Percentiles rank a stretch among this genome's conserved stretches.
These are phyloP conservation scores for Marasmius tenuissimus DNA, from an alignment of 1,284 basidiomycete species.

Conservation along the genomic window DNA sequence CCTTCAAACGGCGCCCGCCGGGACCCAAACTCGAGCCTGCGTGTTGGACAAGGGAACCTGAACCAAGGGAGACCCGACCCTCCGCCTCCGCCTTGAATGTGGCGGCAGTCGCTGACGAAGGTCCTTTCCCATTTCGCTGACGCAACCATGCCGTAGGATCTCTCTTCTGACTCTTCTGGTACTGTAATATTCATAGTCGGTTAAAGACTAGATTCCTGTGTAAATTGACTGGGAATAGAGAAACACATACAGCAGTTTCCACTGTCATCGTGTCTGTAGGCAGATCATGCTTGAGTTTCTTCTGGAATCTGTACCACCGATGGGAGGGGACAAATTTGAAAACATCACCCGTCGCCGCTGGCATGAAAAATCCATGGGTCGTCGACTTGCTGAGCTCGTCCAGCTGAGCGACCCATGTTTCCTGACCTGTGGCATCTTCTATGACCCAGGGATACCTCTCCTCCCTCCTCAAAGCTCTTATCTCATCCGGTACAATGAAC, in stretches of 20 bases:
- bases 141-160: conserved; percentile 73
- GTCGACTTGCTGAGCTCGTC: conserved; percentile 71
- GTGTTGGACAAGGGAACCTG: conserved; percentile 47
- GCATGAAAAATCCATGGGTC: conserved; percentile 73
- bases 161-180: conserved; percentile 55
- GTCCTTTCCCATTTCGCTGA: conserved; percentile 53
- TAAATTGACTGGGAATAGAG: neutral
- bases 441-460: conserved; percentile 90
- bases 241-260: conserved; percentile 47
- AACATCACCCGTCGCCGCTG: conserved; percentile 60
- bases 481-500: conserved; percentile 68
- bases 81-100: conserved; percentile 66
- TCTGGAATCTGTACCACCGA: conserved; percentile 90
- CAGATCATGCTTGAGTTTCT: conserved; percentile 71
- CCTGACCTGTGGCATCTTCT: conserved; percentile 68
- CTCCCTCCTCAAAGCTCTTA: conserved; percentile 71
- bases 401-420: conserved; percentile 79
- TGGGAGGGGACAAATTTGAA: conserved; percentile 87
- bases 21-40: conserved; percentile 60
- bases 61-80: conserved; percentile 35
- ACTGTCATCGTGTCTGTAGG: conserved; percentile 74
- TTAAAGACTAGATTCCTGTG: neutral
- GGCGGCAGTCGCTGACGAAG: conserved; percentile 59
- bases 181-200: conserved; percentile 26
- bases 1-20: conserved; percentile 59